Percentiles rank a stretch among this genome's conserved stretches.
These are phyloP conservation scores for Bryum argenteum DNA, from an alignment of 225 moss, liverwort and hornwort species.

Conservation along the genomic window DNA sequence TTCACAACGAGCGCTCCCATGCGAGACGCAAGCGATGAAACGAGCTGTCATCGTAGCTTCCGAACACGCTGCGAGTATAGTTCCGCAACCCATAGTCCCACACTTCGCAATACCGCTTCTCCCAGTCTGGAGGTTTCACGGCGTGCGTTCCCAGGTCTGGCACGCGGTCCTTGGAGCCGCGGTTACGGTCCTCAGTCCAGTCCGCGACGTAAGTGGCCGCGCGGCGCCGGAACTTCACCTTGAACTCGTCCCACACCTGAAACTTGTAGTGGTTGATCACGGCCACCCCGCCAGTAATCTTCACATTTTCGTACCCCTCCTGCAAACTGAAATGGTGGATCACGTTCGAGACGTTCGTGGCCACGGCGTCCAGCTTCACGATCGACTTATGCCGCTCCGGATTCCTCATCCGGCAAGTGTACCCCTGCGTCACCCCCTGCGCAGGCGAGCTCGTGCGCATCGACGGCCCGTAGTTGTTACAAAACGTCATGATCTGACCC, in stretches of 20 bases:
- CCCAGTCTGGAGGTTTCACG: constrained; percentile 70
- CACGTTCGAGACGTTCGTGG: constrained; percentile 53
- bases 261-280: constrained; percentile 91
- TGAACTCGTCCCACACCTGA: constrained; percentile 86
- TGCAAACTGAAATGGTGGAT: constrained; percentile 75
- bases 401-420: constrained; percentile 61
- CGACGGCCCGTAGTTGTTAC: constrained; percentile 77
- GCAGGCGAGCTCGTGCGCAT: constrained; percentile 46
- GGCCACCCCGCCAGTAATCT: constrained; percentile 23
- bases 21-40: constrained; percentile 24
- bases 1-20: constrained; percentile 29
- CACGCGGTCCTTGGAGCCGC: constrained; percentile 61
- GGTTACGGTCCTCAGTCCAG: constrained; percentile 72
- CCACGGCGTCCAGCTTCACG: constrained; percentile 48
- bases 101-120: constrained; percentile 63
- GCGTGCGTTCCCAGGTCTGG: constrained; percentile 52
- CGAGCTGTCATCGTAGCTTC: neutral
- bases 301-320: constrained; percentile 38
- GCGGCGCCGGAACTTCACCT: constrained; percentile 65
- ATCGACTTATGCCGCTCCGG: constrained; percentile 79
- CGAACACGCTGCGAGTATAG: constrained; percentile 55
- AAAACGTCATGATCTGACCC: constrained; percentile 65
- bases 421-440: constrained; percentile 84
- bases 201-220: constrained; percentile 83
- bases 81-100: constrained; percentile 63